Conservation (phyloP, 352 stramenopile genomes). For the Globisporangium nodosum region DNA sequence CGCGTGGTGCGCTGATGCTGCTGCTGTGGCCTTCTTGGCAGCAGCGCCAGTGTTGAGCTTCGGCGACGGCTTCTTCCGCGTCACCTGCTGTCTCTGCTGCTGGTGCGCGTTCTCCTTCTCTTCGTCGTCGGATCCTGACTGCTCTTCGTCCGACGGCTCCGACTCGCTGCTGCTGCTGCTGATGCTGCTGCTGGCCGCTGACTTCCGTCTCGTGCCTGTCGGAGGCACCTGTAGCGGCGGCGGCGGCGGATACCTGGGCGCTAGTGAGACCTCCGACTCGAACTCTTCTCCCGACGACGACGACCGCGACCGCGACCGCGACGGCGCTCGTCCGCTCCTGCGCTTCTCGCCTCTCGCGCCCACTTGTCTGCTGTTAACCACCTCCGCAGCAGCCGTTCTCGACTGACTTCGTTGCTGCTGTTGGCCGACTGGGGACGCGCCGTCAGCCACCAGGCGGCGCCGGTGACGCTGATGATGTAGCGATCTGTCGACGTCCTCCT, state of each 20-base stretch:
- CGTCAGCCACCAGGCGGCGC: not conserved
- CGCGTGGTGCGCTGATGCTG: not conserved
- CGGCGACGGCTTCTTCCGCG: not conserved
- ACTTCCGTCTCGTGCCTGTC: not conserved
- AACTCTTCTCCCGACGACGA: not conserved
- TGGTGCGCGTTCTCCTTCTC: conserved; percentile 8
- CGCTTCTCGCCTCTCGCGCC: not conserved
- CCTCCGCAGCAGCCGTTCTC: no score
- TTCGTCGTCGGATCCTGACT: conserved; percentile 4
- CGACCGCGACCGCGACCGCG: no score
- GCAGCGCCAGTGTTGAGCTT: not conserved
- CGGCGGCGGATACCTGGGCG: not conserved
- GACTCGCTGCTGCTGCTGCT: not conserved
- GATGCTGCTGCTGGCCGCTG: no score
- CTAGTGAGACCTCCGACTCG: not conserved
- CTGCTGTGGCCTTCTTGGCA: not conserved
- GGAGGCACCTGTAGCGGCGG: not conserved
- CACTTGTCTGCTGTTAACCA: no score
- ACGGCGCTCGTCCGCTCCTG: no score
- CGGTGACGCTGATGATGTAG: not conserved
- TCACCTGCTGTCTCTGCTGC: not conserved
- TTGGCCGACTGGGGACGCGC: not conserved
- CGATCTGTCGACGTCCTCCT: not conserved
- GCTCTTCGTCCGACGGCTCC: not conserved
- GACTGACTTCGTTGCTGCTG: not conserved